Percentiles rank a stretch among this genome's conserved stretches.
Conservation (phyloP, 225 moss, liverwort and hornwort genomes). For the Bryum argenteum region DNA sequence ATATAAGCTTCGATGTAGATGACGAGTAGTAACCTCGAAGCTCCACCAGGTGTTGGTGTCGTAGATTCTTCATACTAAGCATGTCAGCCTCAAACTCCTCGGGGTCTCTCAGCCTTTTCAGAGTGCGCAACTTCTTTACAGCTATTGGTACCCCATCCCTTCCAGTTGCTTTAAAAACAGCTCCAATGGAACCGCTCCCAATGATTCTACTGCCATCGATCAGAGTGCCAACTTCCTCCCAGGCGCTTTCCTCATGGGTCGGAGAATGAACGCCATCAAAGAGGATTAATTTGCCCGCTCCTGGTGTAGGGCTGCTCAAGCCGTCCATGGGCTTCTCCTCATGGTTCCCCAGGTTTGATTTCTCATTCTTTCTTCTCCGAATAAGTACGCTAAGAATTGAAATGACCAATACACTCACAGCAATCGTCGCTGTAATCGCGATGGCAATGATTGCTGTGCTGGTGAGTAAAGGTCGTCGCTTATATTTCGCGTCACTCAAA, state of each 20-base stretch:
- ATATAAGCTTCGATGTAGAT: conserved; percentile 62
- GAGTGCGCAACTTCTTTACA: conserved; percentile 69
- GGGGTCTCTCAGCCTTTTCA: conserved; percentile 63
- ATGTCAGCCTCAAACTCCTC: conserved; percentile 79
- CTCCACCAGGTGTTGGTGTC: conserved; percentile 68
- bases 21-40: conserved; percentile 88
- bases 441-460: conserved; percentile 63
- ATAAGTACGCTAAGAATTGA: conserved; percentile 48
- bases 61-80: conserved; percentile 57
- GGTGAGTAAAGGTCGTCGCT: conserved; percentile 42
- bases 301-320: conserved; percentile 56
- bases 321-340: conserved; percentile 48
- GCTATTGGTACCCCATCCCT: conserved; percentile 61
- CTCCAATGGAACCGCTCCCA: conserved; percentile 68
- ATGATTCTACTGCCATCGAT: conserved; percentile 61
- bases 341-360: conserved; percentile 37
- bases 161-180: conserved; percentile 62
- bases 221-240: conserved; percentile 65
- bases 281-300: conserved; percentile 67
- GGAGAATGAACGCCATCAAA: conserved; percentile 62
- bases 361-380: conserved; percentile 37
- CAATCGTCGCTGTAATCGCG: conserved; percentile 55
- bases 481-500: conserved; percentile 11
- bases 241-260: conserved; percentile 55
- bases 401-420: conserved; percentile 42